Conservation (phyloP, 805 yeast species). For the Zygosaccharomyces lentus region DNA sequence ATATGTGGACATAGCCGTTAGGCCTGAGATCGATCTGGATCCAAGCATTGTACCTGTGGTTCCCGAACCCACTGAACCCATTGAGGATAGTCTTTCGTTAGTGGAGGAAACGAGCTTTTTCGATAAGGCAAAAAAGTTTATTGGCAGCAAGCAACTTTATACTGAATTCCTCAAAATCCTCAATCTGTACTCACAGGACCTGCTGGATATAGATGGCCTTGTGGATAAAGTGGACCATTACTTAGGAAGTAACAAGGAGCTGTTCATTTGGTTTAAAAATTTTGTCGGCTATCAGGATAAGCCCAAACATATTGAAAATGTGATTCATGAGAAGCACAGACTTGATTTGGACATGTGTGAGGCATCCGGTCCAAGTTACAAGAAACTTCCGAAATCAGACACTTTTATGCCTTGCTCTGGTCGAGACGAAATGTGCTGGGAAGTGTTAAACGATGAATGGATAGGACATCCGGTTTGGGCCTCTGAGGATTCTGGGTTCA, state of each 20-base stretch:
- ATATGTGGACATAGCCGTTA: conserved; percentile 27
- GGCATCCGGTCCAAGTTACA: conserved; percentile 92
- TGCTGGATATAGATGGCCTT: conserved; percentile 76
- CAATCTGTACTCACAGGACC: conserved; percentile 84
- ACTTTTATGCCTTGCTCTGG: conserved; percentile 97
- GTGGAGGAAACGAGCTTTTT: conserved; percentile 86
- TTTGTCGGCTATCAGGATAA: conserved; percentile 86
- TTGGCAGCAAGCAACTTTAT: conserved; percentile 85
- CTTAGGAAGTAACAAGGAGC: conserved; percentile 73
- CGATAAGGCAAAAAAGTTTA: conserved; percentile 83
- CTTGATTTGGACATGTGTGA: conserved; percentile 86
- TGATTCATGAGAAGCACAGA: conserved; percentile 82
- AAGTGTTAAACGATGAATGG: conserved; percentile 97
- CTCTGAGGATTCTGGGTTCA: conserved; percentile 96
- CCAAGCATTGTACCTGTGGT: conserved; percentile 80
- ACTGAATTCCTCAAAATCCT: conserved; percentile 87
- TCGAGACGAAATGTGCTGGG: conserved; percentile 99
- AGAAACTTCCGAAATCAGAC: conserved; percentile 88
- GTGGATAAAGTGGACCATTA: conserved; percentile 82
- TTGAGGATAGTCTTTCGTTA: conserved; percentile 52
- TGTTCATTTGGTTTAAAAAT: conserved; percentile 85
- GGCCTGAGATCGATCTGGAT: conserved; percentile 41
- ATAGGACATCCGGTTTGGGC: conserved; percentile 99
- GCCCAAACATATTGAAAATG: conserved; percentile 84
- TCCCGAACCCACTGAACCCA: conserved; percentile 74